Evolutionary conservation across 768 basidiomycete genomes (phyloP), one percentile per base, ranked within the genome.

Genomic region (Mycena albidolilacea): DNA sequence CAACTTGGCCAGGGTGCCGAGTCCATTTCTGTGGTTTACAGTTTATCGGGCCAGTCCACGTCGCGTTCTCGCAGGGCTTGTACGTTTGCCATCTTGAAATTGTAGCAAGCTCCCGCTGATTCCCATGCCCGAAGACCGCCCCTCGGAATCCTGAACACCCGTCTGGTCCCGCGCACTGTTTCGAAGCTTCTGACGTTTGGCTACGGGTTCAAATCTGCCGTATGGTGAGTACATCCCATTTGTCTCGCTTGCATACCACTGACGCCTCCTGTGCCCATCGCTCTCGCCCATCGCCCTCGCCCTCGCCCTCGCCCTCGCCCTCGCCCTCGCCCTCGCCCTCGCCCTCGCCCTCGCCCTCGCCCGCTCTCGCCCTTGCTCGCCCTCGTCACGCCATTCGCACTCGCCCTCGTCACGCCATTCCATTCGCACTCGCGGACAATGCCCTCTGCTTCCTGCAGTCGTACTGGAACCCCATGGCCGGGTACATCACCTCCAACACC

Each of bases 361-460:
- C 23, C 23, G 23, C 23, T 2, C 23, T 23, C 23, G 23, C 23
- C 23, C 23, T 23, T n/a, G n/a, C n/a, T n/a, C n/a, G n/a, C n/a
- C n/a, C n/a, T n/a, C n/a, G n/a, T n/a, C n/a, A n/a, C n/a, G n/a
- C n/a, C n/a, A n/a, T n/a, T n/a, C n/a, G n/a, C n/a, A n/a, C n/a
- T n/a, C n/a, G n/a, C n/a, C n/a, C n/a, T n/a, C n/a, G n/a, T n/a
- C n/a, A n/a, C n/a, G n/a, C n/a, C n/a, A n/a, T n/a, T n/a, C n/a
- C n/a, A n/a, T n/a, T n/a, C n/a, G n/a, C n/a, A n/a, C n/a, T n/a
- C n/a, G 93, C 93, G 0, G 84, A 83, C 69, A 89, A 89, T 71
- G 65, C 90, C 11, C 86, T 95, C 38, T 95, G 95, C 78, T 94
- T 95, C 86, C 82, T 95, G 68, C 93, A 95, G 92, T 89, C 91